Evolutionary conservation across 768 basidiomycete genomes (phyloP), one percentile per base, ranked within the genome.

Genomic region (Lentinula sp.): DNA sequence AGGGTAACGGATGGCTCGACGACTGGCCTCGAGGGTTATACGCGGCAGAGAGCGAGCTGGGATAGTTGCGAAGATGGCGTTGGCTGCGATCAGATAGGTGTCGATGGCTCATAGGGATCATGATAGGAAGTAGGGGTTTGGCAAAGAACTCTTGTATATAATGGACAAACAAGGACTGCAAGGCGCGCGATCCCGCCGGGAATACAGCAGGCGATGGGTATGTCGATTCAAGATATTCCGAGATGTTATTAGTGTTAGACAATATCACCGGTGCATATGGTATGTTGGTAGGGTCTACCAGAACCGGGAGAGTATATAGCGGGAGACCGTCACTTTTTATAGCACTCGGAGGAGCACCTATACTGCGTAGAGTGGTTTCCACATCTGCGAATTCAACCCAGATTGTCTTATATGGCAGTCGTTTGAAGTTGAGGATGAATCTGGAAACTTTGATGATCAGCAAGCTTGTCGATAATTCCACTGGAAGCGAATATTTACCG

Each of bases 391-490:
- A 82, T 37, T 90, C 85, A 18, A 91, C 75, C 86, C 86, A 90
- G 28, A 79, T 73, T 0, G 90, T 92, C 45, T 79, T 80, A 68
- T 91, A 88, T 0, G 78, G 82, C 6, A 92, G 79, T 3, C 85
- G 80, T 67, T 91, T 91, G 68, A 82, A 90, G 68, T 91, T 91
- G n/a, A 91, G 75, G 48, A 90, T 84, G 55, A 90, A 82, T 51
- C 88, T 90, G 46, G 15, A 39, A 57, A 32, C 4, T 7, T 9
- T 15, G 33, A n/a, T 15, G 18, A 35, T 48, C 23, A 49, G 39
- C 28, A 59, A 56, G 32, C 36, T 52, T 3, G 35, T 5, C 33
- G 2, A 16, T 13, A 6, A 23, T 36, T 28, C 6, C 2, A 53
- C 16, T 45, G 41, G 18, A 9, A 32, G 32, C 35, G 63, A 35